These are phyloP conservation scores for Diplodia corticola DNA, from an alignment of 2,329 filamentous ascomycete species.

Conservation along the genomic window DNA sequence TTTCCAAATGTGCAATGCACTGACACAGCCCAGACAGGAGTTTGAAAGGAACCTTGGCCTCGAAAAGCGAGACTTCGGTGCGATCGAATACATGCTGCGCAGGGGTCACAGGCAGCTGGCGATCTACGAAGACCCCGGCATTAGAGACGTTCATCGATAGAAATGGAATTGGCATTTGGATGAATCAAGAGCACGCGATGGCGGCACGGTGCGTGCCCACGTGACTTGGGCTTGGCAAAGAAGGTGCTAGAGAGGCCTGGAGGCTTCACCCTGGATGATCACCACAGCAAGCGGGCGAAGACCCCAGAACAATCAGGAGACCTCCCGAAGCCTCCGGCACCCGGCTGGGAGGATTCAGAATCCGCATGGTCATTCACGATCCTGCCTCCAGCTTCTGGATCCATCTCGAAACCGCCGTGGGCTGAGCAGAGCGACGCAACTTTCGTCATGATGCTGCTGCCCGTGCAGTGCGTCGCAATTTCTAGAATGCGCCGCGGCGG, in stretches of 20 bases:
- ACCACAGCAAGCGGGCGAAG: not conserved
- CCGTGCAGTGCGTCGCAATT: conserved; percentile 26
- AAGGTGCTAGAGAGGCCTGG: conserved; percentile 14
- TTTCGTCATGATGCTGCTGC: conserved; percentile 3
- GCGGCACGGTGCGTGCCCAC: not conserved
- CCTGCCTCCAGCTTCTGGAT: not conserved
- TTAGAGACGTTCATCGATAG: conserved; percentile 64
- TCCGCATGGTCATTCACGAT: not conserved
- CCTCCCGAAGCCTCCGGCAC: not conserved
- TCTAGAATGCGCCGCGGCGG: conserved; percentile 31
- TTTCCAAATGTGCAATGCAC: not conserved
- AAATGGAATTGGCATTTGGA: not conserved
- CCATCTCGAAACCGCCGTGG: conserved; percentile 14
- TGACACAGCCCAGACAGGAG: conserved; percentile 58
- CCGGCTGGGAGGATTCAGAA: not conserved
- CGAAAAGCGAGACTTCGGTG: conserved; percentile 81
- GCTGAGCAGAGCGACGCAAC: not conserved
- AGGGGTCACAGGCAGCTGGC: conserved; percentile 82
- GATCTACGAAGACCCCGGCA: conserved; percentile 74
- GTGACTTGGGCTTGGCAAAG: conserved; percentile 7
- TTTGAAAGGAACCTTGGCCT: conserved; percentile 70
- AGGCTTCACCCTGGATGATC: not conserved
- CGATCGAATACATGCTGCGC: conserved; percentile 81
- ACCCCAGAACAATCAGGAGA: conserved; percentile 13
- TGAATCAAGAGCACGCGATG: not conserved